These are phyloP conservation scores for Salvia miltiorrhiza DNA, from an alignment of 257 asterid genomes.

Conservation along the genomic window DNA sequence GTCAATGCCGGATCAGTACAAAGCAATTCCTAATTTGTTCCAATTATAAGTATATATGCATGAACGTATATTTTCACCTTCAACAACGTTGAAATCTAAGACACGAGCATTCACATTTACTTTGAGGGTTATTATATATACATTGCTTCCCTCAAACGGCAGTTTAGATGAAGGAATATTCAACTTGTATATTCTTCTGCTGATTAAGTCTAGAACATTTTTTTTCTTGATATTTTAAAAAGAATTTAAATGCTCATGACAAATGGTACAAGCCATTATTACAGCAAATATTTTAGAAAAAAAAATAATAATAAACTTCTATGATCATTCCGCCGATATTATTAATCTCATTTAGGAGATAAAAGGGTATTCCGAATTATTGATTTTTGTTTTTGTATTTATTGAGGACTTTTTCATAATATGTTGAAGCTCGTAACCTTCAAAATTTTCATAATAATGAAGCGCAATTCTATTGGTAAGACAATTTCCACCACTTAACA, in stretches of 20 bases:
- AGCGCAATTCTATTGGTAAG: too few species aligned
- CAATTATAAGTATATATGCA: neutral
- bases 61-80: neutral
- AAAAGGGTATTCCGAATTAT: neutral
- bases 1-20: neutral
- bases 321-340: neutral
- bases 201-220: neutral
- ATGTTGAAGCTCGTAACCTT: too few species aligned
- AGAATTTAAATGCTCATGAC: neutral
- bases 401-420: too few species aligned
- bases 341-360: neutral
- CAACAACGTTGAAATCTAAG: constrained; percentile 13
- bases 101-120: neutral
- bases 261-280: constrained; percentile 2
- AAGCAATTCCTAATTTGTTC: neutral
- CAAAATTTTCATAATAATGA: too few species aligned
- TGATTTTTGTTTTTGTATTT: too few species aligned
- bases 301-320: neutral
- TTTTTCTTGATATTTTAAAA: constrained; percentile 6
- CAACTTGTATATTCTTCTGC: neutral
- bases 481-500: too few species aligned
- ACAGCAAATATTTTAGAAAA: too few species aligned
- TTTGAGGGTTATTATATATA: neutral
- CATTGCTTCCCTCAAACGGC: constrained; percentile 25
- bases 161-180: constrained; percentile 9